Base-by-base conservation (phyloP, 1,284 basidiomycete genomes). In the Boletus austroedulis region DNA sequence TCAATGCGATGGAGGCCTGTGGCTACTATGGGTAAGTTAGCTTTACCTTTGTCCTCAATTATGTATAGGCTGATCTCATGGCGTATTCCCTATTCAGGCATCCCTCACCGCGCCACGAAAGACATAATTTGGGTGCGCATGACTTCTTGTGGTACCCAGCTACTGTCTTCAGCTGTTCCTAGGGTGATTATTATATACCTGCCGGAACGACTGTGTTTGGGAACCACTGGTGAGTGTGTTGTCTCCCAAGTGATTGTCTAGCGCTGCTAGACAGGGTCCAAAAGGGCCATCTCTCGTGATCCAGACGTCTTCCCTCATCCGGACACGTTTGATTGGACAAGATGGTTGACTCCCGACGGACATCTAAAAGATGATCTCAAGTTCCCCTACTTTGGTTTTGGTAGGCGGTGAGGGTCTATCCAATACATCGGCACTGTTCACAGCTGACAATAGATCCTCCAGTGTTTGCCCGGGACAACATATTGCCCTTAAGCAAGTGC, bases 381-480 rank as follows among this genome's bases (percentile, higher is more conserved):
- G n/a, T n/a, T n/a, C n/a, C n/a, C n/a, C n/a, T n/a, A n/a, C n/a
- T n/a, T n/a, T n/a, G n/a, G n/a, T n/a, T n/a, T n/a, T n/a, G n/a
- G n/a, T n/a, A n/a, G n/a, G n/a, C n/a, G n/a, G n/a, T n/a, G n/a
- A n/a, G n/a, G n/a, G n/a, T n/a, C n/a, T n/a, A n/a, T n/a, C n/a
- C n/a, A n/a, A n/a, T n/a, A n/a, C n/a, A n/a, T n/a, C n/a, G n/a
- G n/a, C n/a, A n/a, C n/a, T n/a, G n/a, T n/a, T n/a, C n/a, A n/a
- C n/a, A n/a, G n/a, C n/a, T n/a, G n/a, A n/a, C n/a, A n/a, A n/a
- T n/a, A n/a, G n/a, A n/a, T n/a, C n/a, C n/a, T n/a, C n/a, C n/a
- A n/a, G n/a, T n/a, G n/a, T n/a, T n/a, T n/a, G n/a, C 1, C 64
- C 66, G 1, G 64, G 58, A 36, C 61, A 62, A 40, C 50, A 64